phyloP scores from a whole-genome alignment of 1,139 yeast species.

The Nakaseomyces glabratus region DNA sequence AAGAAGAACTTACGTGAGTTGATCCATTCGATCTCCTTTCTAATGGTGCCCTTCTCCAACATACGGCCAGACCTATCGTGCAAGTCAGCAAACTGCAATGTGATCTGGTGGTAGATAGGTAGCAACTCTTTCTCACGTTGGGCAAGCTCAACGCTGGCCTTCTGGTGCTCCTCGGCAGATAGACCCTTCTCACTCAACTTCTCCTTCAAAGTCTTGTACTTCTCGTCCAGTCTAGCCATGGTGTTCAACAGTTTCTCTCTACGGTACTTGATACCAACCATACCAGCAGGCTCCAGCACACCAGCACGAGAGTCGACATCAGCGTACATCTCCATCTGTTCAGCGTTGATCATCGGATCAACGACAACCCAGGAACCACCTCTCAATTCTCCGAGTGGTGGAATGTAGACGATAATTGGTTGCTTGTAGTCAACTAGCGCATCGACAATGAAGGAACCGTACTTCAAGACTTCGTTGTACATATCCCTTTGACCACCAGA shows the following conservation, averaged over 20 bases:
- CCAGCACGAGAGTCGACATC: conserved; percentile 96
- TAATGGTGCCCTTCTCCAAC: conserved; percentile 88
- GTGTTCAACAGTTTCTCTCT: conserved; percentile 82
- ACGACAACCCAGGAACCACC: conserved; percentile 99
- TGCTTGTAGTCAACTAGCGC: conserved; percentile 93
- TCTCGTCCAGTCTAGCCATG: conserved; percentile 79
- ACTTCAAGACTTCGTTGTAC: conserved; percentile 96
- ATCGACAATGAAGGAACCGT: conserved; percentile 93
- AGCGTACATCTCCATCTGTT: conserved; percentile 99
- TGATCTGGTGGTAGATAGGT: conserved; percentile 86
- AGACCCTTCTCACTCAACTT: conserved; percentile 47
- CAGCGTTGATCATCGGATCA: conserved; percentile 93
- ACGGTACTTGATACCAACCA: conserved; percentile 96
- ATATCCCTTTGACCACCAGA: conserved; percentile 99
- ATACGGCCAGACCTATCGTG: conserved; percentile 97
- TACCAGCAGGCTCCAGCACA: conserved; percentile 97
- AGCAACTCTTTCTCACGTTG: conserved; percentile 72
- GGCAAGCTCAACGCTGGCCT: conserved; percentile 53
- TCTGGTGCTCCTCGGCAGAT: conserved; percentile 56
- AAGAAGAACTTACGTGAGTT: conserved; percentile 91
- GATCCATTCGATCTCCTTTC: conserved; percentile 76
- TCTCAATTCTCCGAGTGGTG: conserved; percentile 96
- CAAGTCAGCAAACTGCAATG: conserved; percentile 93
- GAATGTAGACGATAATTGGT: conserved; percentile 93
- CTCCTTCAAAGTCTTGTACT: conserved; percentile 57